Evolutionary conservation across 2,329 filamentous ascomycete species (phyloP), one percentile per base, ranked within the genome.

Genomic region (Hypoxylon sp.): DNA sequence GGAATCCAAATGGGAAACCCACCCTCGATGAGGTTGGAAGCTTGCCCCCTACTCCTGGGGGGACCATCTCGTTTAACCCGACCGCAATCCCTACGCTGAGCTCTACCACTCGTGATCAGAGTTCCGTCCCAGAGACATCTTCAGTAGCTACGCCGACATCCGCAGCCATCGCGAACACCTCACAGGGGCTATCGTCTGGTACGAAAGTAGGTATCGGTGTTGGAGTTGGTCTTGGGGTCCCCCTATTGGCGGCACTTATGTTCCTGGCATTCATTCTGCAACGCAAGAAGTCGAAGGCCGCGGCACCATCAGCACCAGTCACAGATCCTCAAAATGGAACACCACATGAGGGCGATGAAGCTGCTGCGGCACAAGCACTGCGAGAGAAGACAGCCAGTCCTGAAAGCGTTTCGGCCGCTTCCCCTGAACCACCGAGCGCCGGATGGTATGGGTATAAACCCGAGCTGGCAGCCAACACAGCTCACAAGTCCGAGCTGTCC

Each of bases 41-140:
- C 14, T 66, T 75, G 5, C 73, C 73, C n/a, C 66, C 70, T 17
- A 71, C 72, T 9, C 61, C 69, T 2, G 69, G 70, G n/a, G 72
- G 73, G 2, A 74, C 69, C 2, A 75, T 74, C 41, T 74, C 70
- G 1, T 74, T 74, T 60, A 71, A 74, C 43, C 72, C 72, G 2
- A 75, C 72, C 14, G 68, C 71, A 3, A 61, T 72, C 21, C 72
- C 72, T 2, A 73, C 71, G 13, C 17, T 63, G 34, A n/a, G 5
- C 1, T 25, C 58, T 11, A 55, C 58, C 14, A 43, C 63, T 30
- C 19, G 25, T 10, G 34, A 9, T 30, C 28, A 46, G 2, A 36
- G 2, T 53, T 52, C 57, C 7, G 45, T 13, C 25, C n/a, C 58
- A 9, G 23, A 23, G n/a, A 57, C 51, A 9, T 38, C 38, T 14